phyloP scores from a whole-genome alignment of 495 filamentous ascomycete genomes.

The Penicillium bialowiezense region DNA sequence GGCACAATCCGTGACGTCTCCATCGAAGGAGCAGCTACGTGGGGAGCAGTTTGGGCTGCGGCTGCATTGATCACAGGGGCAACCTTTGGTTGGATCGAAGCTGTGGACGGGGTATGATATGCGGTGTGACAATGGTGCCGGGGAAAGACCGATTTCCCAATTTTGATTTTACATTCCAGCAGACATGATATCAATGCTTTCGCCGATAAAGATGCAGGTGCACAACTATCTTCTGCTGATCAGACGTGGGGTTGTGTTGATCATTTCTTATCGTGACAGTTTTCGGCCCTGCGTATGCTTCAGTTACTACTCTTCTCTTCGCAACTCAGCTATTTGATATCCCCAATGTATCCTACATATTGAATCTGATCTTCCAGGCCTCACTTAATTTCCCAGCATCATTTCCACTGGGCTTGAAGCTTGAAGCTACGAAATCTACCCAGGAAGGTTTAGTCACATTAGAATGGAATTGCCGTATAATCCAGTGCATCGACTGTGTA shows the following conservation, averaged over 20 bases:
- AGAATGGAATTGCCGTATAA: no score
- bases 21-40: constrained; percentile 61
- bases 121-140: not conserved
- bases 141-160: not conserved
- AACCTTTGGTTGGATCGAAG: constrained; percentile 58
- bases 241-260: not conserved
- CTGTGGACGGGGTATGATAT: constrained; percentile 44
- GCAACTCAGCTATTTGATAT: not conserved
- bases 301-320: not conserved
- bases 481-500: not conserved
- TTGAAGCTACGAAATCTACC: no score
- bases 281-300: not conserved
- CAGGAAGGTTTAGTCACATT: no score
- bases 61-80: constrained; percentile 57
- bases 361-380: not conserved
- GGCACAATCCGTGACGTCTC: constrained; percentile 65
- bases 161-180: constrained; percentile 2
- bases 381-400: not conserved
- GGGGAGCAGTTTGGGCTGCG: constrained; percentile 66
- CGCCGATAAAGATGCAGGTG: not conserved
- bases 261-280: not conserved
- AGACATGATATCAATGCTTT: not conserved
- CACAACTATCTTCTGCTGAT: constrained; percentile 4
- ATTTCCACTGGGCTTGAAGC: no score
- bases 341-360: not conserved